A percentile compares a stretch with the other conserved stretches of the same genome.
These are phyloP conservation scores for Tausonia pullulans DNA, from an alignment of 1,284 basidiomycete species.

Conservation along the genomic window DNA sequence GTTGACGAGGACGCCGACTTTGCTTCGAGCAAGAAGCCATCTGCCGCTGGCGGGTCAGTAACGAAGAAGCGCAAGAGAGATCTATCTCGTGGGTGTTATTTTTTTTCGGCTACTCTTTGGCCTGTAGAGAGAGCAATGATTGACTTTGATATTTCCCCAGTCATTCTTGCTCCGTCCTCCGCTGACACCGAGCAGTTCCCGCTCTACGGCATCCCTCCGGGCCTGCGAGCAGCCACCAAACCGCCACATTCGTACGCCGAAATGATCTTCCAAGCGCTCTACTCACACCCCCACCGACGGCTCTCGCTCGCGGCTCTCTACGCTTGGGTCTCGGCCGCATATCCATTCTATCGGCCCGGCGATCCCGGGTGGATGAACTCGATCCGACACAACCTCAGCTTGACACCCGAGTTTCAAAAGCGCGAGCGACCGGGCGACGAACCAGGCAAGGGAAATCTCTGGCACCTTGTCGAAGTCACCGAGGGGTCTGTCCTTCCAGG, in stretches of 20 bases:
- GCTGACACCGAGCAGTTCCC: too few species aligned
- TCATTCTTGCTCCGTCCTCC: too few species aligned
- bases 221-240: conserved; percentile 65
- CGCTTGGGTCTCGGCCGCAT: conserved; percentile 85
- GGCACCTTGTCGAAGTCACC: conserved; percentile 27
- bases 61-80: too few species aligned
- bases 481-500: conserved; percentile 22
- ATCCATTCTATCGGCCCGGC: conserved; percentile 82
- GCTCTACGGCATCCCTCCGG: conserved; percentile 51
- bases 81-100: too few species aligned
- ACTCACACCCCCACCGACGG: conserved; percentile 69
- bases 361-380: conserved; percentile 88
- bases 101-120: too few species aligned
- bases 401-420: conserved; percentile 65
- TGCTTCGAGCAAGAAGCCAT: too few species aligned
- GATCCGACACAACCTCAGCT: conserved; percentile 78
- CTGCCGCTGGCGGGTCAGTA: too few species aligned
- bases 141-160: too few species aligned
- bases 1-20: too few species aligned
- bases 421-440: conserved; percentile 9
- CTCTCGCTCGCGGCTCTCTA: conserved; percentile 93
- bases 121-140: too few species aligned
- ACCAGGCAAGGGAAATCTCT: conserved; percentile 16
- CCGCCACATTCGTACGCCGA: conserved; percentile 85
- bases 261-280: conserved; percentile 86